Base-by-base conservation (phyloP, 2,329 filamentous ascomycete species). In the Botrytis tulipae region DNA sequence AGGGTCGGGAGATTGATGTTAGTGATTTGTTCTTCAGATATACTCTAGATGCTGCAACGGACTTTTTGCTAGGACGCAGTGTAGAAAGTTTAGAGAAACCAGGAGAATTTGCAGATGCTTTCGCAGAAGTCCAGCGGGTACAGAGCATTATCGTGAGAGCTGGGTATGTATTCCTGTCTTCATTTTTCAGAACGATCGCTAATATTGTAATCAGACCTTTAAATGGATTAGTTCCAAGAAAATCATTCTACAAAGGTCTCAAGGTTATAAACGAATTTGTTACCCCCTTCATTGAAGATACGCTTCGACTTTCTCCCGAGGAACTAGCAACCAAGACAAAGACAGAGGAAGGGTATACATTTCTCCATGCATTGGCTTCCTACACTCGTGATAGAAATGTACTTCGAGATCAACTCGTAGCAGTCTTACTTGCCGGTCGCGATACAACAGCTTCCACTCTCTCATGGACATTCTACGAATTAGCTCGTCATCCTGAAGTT, bases 361-460 rank as follows among this genome's bases (percentile, higher is more conserved):
- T 98, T 84, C 87, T 97, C 32, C 92, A 97, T 82, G 92, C 93
- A 44, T 88, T 98, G 3, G 93, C 94, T 62, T 86, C 87, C 57
- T 95, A 93, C 83, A 97, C 94, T 0, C 89, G 92, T 48, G 88
- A 92, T 79, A 85, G 86, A 73, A 87, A 86, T 71, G 88, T 94
- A 6, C 87, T 98, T 22, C 92, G 94, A 48, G 94, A 97, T 82
- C 94, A 98, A 82, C 85, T 97, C 66, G 87, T 96, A 25, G 91
- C 92, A 62, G 88, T 97, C 18, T 87, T 98, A 4, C 88, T 98
- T 25, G 95, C 95, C 1, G 94, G 93, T 20, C 88, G 93, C 57
- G 95, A 98, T 82, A 97, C 95, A 22, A 98, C 95, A 0, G 94
- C 94, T 44, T 89, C 87, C 25, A 94, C 93, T 0, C 86, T 98